Base-by-base conservation (phyloP, 306 rosid species). In the Pachyrhizus erosus region DNA sequence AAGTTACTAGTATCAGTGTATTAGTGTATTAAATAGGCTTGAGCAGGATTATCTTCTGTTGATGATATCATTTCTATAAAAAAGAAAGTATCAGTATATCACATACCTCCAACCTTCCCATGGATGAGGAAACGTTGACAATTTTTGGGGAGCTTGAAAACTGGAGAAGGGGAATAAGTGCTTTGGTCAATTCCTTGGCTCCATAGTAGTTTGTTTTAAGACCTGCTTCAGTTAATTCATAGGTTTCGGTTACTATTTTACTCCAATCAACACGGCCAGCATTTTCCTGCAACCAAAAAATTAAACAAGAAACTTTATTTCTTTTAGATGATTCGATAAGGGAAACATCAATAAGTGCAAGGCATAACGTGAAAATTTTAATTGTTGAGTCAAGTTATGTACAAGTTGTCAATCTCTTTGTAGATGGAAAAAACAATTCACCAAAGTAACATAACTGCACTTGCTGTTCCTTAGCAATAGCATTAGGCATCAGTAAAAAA, bases 131-230 rank as follows among this genome's bases (percentile, higher is more conserved):
- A 80, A 90, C 88, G 67, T 82, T 89, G 14, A 92, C 91, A 83
- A 91, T 84, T 73, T 61, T 89, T 45, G 93, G 94, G 6, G 94
- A 88, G 20, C 29, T 78, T 9, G 97, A 92, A 33, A 84, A 64
- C 61, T 84, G 88, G 24, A 92, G 93, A 73, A 89, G 89, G 27
- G 91, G 88, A 82, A 88, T 72, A 34, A 90, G 89, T 34, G 87
- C 81, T 82, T 79, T 64, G 3, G 80, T 43, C 7, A 71, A 69
- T 64, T 83, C 76, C 84, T 87, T 92, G 37, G 90, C 80, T 55
- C 94, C 91, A 24, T 84, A 80, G 67, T 87, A 91, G 58, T 92
- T 92, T 79, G 86, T 90, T 71, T 75, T 57, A 4, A 90, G 13
- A 64, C 85, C 71, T 86, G 49, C 80, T 79, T 87, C 89, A 0